phyloP scores from a whole-genome alignment of 257 asterid species.

The Ballota nigra region DNA sequence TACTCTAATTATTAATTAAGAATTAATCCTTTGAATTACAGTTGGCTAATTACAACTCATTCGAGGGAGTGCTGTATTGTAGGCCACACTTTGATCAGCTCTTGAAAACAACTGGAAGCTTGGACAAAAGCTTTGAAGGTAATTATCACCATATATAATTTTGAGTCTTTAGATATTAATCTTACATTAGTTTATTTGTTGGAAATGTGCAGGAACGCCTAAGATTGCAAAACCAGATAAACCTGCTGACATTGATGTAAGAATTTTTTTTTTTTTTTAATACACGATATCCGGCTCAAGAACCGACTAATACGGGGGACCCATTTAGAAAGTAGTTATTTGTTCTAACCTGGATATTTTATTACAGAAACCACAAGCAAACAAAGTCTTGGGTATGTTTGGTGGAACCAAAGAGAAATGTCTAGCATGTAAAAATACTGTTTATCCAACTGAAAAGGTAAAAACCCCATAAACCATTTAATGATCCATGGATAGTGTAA shows the following conservation, averaged over 20 bases:
- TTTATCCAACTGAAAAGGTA: slow-evolving; percentile 94
- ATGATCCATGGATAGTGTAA: no score
- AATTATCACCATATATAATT: background rate
- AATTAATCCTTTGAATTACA: slow-evolving; percentile 35
- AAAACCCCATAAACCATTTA: background rate
- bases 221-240: slow-evolving; percentile 81
- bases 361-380: slow-evolving; percentile 59
- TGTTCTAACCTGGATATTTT: background rate
- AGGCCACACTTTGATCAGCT: slow-evolving; percentile 99
- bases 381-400: slow-evolving; percentile 67
- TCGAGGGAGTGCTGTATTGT: slow-evolving; percentile 93
- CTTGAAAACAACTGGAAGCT: slow-evolving; percentile 89
- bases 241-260: slow-evolving; percentile 61
- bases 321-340: no score
- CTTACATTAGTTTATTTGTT: slow-evolving; percentile 7
- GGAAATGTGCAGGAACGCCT: slow-evolving; percentile 65
- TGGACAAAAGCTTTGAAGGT: slow-evolving; percentile 94
- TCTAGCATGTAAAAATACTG: slow-evolving; percentile 63
- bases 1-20: no score
- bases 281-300: background rate
- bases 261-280: background rate
- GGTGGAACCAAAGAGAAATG: slow-evolving; percentile 81
- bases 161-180: background rate
- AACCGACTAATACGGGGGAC: no score
- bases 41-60: slow-evolving; percentile 91